These are phyloP conservation scores for Boletus pseudo-olivaceus DNA, from an alignment of 768 basidiomycete genomes.

Conservation along the genomic window DNA sequence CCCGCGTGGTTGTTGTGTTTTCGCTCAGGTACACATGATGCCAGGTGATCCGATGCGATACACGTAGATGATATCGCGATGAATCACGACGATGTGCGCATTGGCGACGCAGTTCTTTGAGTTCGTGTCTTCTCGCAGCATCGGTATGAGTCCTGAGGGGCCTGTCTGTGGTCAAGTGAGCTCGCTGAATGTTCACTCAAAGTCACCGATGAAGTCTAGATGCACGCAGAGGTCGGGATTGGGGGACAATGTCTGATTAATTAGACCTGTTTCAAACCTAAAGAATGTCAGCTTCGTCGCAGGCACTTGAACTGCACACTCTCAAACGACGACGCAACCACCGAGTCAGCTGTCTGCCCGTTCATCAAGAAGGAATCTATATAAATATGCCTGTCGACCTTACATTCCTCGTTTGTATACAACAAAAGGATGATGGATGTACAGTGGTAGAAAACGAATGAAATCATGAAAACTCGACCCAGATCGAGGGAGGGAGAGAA, in stretches of 20 bases:
- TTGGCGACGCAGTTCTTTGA: not conserved
- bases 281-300: not conserved
- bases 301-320: not conserved
- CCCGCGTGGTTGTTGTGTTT: not conserved
- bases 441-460: not conserved
- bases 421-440: not conserved
- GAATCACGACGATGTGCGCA: not conserved
- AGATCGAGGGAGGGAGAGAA: too few species aligned
- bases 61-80: not conserved
- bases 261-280: too few species aligned
- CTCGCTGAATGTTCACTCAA: not conserved
- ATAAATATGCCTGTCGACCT: slow-evolving; percentile 2
- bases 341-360: not conserved
- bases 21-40: not conserved
- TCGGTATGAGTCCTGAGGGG: not conserved
- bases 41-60: not conserved
- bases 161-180: not conserved
- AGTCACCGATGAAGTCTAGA: too few species aligned
- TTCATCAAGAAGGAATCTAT: too few species aligned
- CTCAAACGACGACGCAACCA: not conserved
- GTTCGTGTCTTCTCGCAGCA: not conserved
- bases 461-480: not conserved
- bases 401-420: slow-evolving; percentile 9
- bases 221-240: not conserved
- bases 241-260: not conserved